Conservation (phyloP, 352 stramenopile genomes). For the Nothophytophthora sp. region DNA sequence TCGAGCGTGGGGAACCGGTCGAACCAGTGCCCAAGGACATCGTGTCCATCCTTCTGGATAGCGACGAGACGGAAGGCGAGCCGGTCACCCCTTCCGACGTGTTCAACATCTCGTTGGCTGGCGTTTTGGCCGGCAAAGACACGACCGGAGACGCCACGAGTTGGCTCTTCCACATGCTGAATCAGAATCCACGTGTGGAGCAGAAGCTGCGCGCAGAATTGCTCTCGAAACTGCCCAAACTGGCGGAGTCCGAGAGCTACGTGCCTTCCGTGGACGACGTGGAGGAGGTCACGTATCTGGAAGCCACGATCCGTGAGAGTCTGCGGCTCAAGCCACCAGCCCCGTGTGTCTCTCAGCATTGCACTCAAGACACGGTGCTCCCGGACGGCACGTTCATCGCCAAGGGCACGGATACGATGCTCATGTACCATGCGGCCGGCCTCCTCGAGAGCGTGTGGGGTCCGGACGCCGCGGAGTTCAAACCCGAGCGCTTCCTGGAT, state of each 20-base stretch:
- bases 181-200: conserved; percentile 50
- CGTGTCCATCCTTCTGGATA: conserved; percentile 41
- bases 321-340: conserved; percentile 50
- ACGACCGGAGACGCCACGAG: conserved; percentile 48
- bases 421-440: conserved; percentile 45
- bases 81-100: conserved; percentile 35
- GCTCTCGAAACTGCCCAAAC: conserved; percentile 22
- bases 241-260: conserved; percentile 20
- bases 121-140: conserved; percentile 68
- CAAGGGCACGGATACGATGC: conserved; percentile 34
- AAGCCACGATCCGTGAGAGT: conserved; percentile 47
- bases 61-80: conserved; percentile 14
- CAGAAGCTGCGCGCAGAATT: conserved; percentile 30
- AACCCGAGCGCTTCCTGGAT: conserved; percentile 49
- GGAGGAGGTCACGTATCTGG: conserved; percentile 29
- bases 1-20: conserved; percentile 16
- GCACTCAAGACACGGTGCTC: conserved; percentile 42
- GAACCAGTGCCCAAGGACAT: conserved; percentile 29
- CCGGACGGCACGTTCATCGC: conserved; percentile 48
- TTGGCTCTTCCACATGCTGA: conserved; percentile 64
- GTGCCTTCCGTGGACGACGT: conserved; percentile 37
- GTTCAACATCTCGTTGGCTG: conserved; percentile 64
- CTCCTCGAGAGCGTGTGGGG: conserved; percentile 43
- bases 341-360: conserved; percentile 38
- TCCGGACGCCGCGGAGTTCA: conserved; percentile 36